These are phyloP conservation scores for Alternaria rosae DNA, from an alignment of 2,329 filamentous ascomycete genomes.

Conservation along the genomic window DNA sequence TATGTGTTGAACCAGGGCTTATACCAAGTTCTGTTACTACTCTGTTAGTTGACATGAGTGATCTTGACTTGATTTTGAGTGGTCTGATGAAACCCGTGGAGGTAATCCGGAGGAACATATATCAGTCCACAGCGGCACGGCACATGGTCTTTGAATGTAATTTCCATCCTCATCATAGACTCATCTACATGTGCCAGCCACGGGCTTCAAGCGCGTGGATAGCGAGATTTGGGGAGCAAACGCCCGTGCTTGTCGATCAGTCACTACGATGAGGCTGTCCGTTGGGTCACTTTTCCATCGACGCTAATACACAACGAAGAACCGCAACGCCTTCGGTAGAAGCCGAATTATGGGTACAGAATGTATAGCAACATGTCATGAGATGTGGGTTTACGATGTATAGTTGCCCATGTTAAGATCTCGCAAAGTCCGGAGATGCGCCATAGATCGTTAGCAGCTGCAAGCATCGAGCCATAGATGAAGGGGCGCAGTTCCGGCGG, in stretches of 20 bases:
- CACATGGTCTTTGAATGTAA: background rate
- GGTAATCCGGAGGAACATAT: background rate
- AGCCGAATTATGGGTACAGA: background rate
- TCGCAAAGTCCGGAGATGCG: background rate
- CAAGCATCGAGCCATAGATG: background rate
- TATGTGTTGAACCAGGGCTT: background rate
- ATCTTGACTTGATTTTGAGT: background rate
- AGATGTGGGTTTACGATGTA: slow-evolving; percentile 1
- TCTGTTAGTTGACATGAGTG: background rate
- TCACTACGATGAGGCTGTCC: background rate
- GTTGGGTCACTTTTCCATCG: background rate
- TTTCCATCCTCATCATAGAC: background rate
- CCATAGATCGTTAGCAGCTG: background rate
- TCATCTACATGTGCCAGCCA: slow-evolving; percentile 3
- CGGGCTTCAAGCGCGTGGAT: background rate
- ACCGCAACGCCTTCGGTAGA: background rate
- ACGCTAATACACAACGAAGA: background rate
- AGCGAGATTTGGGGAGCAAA: background rate
- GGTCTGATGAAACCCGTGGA: background rate
- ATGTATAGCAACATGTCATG: background rate
- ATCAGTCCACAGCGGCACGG: background rate
- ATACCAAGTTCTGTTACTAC: background rate
- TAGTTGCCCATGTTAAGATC: background rate
- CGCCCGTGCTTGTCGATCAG: background rate
- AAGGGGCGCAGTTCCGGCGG: background rate